phyloP scores from a whole-genome alignment of 2,329 filamentous ascomycete species.

The Davidsoniella virescens region DNA sequence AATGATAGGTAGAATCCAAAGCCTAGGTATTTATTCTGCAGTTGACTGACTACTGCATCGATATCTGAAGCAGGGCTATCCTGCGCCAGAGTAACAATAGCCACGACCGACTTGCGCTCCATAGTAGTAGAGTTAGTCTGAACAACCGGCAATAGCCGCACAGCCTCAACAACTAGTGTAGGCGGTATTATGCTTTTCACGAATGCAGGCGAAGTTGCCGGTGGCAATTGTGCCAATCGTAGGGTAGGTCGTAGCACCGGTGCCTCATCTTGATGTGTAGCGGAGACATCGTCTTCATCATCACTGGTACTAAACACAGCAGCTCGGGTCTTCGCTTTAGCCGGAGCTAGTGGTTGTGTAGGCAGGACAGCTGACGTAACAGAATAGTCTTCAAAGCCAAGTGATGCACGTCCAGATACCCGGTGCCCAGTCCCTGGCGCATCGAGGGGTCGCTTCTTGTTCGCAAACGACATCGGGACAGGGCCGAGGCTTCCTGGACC shows the following conservation, averaged over 20 bases:
- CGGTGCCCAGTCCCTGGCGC: conserved; percentile 13
- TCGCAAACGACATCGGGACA: conserved; percentile 27
- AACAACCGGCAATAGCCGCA: conserved; percentile 48
- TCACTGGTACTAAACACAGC: conserved; percentile 53
- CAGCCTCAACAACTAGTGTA: conserved; percentile 50
- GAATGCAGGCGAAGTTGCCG: conserved; percentile 39
- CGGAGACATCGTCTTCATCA: conserved; percentile 31
- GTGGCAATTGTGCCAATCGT: conserved; percentile 43
- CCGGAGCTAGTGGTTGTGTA: neutral
- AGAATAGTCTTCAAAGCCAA: conserved; percentile 27
- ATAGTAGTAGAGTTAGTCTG: conserved; percentile 31
- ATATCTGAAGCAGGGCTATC: conserved; percentile 74
- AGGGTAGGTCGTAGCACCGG: conserved; percentile 48
- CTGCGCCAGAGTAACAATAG: conserved; percentile 65
- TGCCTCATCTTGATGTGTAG: conserved; percentile 30
- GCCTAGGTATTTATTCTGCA: conserved; percentile 75
- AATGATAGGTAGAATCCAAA: conserved; percentile 69
- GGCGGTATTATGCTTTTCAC: conserved; percentile 43
- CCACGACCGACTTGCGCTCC: conserved; percentile 56
- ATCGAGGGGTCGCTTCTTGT: conserved; percentile 36
- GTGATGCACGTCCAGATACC: conserved; percentile 16
- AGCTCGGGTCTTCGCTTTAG: neutral
- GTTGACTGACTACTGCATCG: conserved; percentile 56
- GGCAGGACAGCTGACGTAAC: conserved; percentile 26
- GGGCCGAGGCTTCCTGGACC: conserved; percentile 47